Evolutionary conservation across 495 filamentous ascomycete species (phyloP), one percentile per base, ranked within the genome.

Genomic region (Bacidia rubella): DNA sequence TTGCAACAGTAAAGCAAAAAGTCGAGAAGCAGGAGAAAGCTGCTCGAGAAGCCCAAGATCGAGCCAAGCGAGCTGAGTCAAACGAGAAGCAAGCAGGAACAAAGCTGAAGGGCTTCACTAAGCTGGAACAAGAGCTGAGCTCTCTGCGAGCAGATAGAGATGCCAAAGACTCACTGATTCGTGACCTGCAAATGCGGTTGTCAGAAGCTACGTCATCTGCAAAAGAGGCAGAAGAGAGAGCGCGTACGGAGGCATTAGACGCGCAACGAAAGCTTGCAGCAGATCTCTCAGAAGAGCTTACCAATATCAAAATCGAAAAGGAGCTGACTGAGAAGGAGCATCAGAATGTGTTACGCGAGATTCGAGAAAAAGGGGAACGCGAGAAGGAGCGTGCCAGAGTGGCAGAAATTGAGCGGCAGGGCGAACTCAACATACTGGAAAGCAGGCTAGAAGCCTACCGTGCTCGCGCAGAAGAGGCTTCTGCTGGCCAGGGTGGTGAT

Each of bases 391-490:
- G 79, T 32, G 77, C 81, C 2, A 74, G 76, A 5, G 72, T 79
- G 17, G 64, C 79, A 10, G 89, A 97, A 60, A 64, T 82, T 7
- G 93, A 96, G 63, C 68, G 92, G 61, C 88, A 85, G 59, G 77
- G 74, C 15, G 93, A 99, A 66, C 83, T 90, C 39, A 71, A 72
- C 24, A 74, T 79, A 26, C 74, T 96, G 59, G 93, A 99, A 67
- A 84, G 83, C 60, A 92, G 92, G 61, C 74, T 97, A 59, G 93
- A 99, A 62, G 82, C 83, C 35, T 78, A 95, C 62, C 81, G 93
- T 17, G 75, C 81, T 19, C 76, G 85, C 20, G 87, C 86, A 9
- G 93, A 99, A 70, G 93, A 99, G 64, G 87, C 82, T 2, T 89
- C 88, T 0, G 88, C 87, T 3, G 85, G 87, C 19, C 75, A 79